Base-by-base conservation (phyloP, 108 stramenopile species). In the Pseudonitzschia multistriata region DNA sequence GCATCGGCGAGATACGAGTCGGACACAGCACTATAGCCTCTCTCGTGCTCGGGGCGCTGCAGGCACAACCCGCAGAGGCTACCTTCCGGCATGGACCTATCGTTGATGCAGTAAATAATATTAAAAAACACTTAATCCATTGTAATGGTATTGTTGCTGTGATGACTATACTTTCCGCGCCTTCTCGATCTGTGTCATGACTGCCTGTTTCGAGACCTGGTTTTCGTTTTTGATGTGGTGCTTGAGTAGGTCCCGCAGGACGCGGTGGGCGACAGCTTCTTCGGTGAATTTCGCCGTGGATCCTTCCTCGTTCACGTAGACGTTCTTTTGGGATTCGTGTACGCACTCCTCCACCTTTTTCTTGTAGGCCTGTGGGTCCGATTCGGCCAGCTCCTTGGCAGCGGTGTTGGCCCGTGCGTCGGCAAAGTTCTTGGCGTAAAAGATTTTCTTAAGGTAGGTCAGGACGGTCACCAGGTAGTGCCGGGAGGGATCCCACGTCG, bases 361-460 rank as follows among this genome's bases (percentile, higher is more conserved):
- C 34, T 85, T 71, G 70, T 85, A 94, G 13, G 62, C 85, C 25
- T 78, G 78, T 2, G 77, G 82, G 72, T 94, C 76, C 5, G 47
- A 77, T 60, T 74, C 73, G 22, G 85, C 74, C 55, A 89, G 70
- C 11, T 67, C 54, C 68, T 81, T 79, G 25, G 93, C 90, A 21
- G 85, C 87, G 19, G 61, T 47, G 69, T 94, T 91, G 27, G 92
- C 89, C 36, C 74, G 75, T 10, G 84, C 83, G 73, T 85, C 76
- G 7, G 80, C 77, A 79, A 89, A 89, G 59, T 79, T 81, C 61
- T 96, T 98, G 73, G 90, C 72, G 75, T 97, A 98, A 83, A 98
- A 98, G 61, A 97, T 95, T 77, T 94, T 94, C 80, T 98, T 98
- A 62, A 98, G 69, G 82, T 88, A 93, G n/a, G 97, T 97, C 76